Evolutionary conservation across 2,329 filamentous ascomycete genomes (phyloP).

Genomic region (Fusarium sp.): DNA sequence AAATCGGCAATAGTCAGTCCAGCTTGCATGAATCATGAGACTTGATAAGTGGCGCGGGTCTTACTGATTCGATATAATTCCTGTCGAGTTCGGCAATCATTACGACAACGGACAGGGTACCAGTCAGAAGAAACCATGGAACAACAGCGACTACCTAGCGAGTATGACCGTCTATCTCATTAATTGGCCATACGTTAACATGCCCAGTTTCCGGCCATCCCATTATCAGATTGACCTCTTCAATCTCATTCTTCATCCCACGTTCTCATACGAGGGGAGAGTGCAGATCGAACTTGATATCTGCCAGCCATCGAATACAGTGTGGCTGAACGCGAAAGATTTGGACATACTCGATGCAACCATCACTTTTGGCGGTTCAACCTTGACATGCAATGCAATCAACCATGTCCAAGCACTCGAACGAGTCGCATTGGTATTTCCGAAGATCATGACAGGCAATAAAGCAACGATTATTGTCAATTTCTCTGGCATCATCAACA

Average conservation of each 20-base stretch:
- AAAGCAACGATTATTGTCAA: neutral
- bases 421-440: neutral
- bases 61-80: neutral
- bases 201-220: neutral
- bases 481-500: neutral
- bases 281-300: neutral
- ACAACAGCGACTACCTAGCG: neutral
- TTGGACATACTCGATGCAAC: neutral
- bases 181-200: neutral
- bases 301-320: neutral
- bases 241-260: neutral
- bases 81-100: neutral
- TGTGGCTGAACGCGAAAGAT: neutral
- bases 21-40: neutral
- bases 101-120: neutral
- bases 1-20: neutral
- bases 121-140: neutral
- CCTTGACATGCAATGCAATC: neutral
- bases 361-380: neutral
- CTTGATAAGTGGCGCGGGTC: neutral
- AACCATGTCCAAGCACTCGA: neutral
- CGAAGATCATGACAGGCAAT: neutral
- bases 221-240: neutral
- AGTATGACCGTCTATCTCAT: neutral
- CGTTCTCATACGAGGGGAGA: neutral